These are phyloP conservation scores for Hypoxylon sp. DNA, from an alignment of 2,329 filamentous ascomycete genomes.

Conservation along the genomic window DNA sequence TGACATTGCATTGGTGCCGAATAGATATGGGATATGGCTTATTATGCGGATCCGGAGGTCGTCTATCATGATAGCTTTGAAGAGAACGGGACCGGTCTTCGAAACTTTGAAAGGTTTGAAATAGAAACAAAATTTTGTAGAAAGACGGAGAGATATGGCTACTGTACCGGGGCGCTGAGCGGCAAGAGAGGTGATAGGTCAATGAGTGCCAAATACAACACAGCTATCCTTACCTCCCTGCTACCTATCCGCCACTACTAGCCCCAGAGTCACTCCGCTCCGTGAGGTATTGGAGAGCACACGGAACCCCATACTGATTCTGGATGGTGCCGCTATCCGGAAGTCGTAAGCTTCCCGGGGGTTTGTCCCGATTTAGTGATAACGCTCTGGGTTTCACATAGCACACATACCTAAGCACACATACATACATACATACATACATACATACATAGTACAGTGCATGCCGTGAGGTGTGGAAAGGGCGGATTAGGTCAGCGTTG, in stretches of 20 bases:
- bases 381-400: slow-evolving; percentile 16
- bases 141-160: slow-evolving; percentile 16
- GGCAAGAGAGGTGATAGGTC: slow-evolving; percentile 31
- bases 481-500: slow-evolving; percentile 19
- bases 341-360: slow-evolving; percentile 37
- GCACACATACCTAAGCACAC: too few relatives aligned
- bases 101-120: slow-evolving; percentile 13
- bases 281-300: slow-evolving; percentile 16
- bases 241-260: slow-evolving; percentile 24
- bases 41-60: neutral
- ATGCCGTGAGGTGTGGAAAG: neutral
- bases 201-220: slow-evolving; percentile 19
- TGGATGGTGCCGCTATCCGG: slow-evolving; percentile 17
- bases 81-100: neutral
- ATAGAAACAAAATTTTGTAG: slow-evolving; percentile 24
- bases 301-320: slow-evolving; percentile 20
- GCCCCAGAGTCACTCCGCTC: slow-evolving; percentile 25
- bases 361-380: slow-evolving; percentile 23
- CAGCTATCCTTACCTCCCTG: slow-evolving; percentile 22
- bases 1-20: slow-evolving; percentile 38
- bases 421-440: too few relatives aligned
- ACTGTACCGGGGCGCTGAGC: slow-evolving; percentile 24
- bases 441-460: too few relatives aligned
- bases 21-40: slow-evolving; percentile 20
- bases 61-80: slow-evolving; percentile 16